Percentiles rank a stretch among this genome's conserved stretches.
Conservation (phyloP, 352 stramenopile species). For the Aphanomyces astaci region DNA sequence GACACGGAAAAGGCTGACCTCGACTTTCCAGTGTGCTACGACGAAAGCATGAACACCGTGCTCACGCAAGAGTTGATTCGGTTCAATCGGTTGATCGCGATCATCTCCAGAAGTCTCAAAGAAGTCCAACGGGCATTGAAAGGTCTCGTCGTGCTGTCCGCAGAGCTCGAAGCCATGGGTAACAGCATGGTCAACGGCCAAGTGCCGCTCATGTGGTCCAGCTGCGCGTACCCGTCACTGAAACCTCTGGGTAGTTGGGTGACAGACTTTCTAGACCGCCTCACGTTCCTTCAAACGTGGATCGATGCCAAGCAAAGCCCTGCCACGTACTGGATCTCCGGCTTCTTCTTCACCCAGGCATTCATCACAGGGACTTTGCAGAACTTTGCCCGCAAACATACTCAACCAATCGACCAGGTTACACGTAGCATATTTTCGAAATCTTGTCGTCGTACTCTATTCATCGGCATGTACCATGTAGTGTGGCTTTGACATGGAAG, state of each 20-base stretch:
- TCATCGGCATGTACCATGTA: constrained; percentile 23
- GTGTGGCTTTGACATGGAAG: constrained; percentile 71
- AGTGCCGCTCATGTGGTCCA: constrained; percentile 77
- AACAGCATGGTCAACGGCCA: constrained; percentile 90
- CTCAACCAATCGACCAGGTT: constrained; percentile 88
- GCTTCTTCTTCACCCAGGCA: constrained; percentile 92
- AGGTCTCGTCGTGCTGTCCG: constrained; percentile 88
- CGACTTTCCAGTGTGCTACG: constrained; percentile 73
- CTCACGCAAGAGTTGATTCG: constrained; percentile 86
- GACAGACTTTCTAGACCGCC: constrained; percentile 78
- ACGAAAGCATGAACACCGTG: constrained; percentile 86
- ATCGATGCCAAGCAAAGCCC: constrained; percentile 63
- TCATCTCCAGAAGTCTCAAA: constrained; percentile 69
- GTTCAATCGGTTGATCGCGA: constrained; percentile 81
- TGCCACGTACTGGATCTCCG: constrained; percentile 89
- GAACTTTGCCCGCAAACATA: constrained; percentile 88
- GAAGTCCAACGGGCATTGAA: constrained; percentile 90
- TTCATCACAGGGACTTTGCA: constrained; percentile 92
- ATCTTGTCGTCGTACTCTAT: too few relatives aligned
- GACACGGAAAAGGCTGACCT: constrained; percentile 87
- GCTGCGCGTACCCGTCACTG: constrained; percentile 84
- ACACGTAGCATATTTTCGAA: too few relatives aligned
- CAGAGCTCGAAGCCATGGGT: constrained; percentile 88
- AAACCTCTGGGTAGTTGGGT: constrained; percentile 90
- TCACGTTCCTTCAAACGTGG: constrained; percentile 80